A percentile compares a stretch with the other conserved stretches of the same genome.
Evolutionary conservation across 192 early-diverging fungal genomes (phyloP).

Genomic region (Gigaspora rosea): DNA sequence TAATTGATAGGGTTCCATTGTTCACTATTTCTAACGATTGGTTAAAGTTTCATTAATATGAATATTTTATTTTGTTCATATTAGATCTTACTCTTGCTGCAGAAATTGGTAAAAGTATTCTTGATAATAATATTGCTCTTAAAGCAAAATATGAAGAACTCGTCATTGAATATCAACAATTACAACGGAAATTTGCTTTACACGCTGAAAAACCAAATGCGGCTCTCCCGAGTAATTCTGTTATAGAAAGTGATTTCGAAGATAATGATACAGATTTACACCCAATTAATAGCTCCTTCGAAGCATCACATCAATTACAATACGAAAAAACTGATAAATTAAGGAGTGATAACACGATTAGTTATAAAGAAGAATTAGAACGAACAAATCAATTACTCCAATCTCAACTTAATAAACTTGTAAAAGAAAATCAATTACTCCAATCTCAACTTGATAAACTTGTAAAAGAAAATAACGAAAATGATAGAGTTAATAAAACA

Average conservation of each 20-base stretch:
- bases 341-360: neutral
- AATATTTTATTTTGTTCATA: constrained; percentile 4
- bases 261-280: constrained; percentile 27
- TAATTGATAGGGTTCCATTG: no score
- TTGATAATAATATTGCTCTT: constrained; percentile 48
- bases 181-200: constrained; percentile 19
- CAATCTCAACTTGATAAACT: neutral
- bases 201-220: neutral
- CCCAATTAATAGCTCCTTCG: neutral
- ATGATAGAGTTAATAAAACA: constrained; percentile 9
- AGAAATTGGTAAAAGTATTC: constrained; percentile 50
- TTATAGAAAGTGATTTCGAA: constrained; percentile 8
- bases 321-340: neutral
- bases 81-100: constrained; percentile 47
- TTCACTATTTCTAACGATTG: neutral
- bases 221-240: neutral
- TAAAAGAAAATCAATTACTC: constrained; percentile 5
- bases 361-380: no score
- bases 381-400: no score
- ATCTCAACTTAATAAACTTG: no score
- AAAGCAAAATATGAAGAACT: constrained; percentile 45
- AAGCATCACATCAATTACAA: neutral
- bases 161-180: constrained; percentile 26
- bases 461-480: constrained; percentile 17
- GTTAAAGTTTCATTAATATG: neutral